Evolutionary conservation across 352 stramenopile species (phyloP).

Genomic region (Pythium rishiriense): DNA sequence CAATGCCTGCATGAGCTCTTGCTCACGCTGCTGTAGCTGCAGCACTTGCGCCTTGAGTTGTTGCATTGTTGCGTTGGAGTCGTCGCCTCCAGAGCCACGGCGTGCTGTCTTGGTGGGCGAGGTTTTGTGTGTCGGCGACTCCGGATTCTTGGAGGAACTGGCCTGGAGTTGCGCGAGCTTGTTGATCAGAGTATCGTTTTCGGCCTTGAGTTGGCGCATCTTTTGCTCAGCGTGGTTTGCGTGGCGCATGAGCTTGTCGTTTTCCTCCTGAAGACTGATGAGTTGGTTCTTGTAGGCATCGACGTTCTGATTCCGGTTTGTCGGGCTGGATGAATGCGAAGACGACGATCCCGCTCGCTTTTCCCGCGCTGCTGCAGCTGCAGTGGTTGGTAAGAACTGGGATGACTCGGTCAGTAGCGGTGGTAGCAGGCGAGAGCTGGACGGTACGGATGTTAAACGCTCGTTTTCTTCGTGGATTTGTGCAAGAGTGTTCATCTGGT

Average conservation of each 20-base stretch:
- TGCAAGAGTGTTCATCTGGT: conserved; percentile 8
- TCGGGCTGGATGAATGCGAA: conserved; percentile 24
- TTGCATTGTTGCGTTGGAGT: conserved; percentile 15
- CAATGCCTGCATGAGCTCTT: conserved; percentile 83
- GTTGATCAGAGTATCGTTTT: conserved; percentile 50
- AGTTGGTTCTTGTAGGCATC: conserved; percentile 56
- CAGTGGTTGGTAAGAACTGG: conserved; percentile 22
- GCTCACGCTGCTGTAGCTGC: conserved; percentile 73
- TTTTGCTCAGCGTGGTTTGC: conserved; percentile 30
- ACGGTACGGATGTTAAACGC: conserved; percentile 20
- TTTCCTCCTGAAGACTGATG: conserved; percentile 59
- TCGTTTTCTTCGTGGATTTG: conserved; percentile 19
- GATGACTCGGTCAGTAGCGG: conserved; percentile 25
- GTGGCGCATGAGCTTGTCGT: conserved; percentile 47
- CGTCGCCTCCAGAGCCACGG: not conserved
- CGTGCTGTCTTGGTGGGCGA: conserved; percentile 17
- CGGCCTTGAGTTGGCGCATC: conserved; percentile 38
- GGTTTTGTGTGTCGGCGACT: conserved; percentile 24
- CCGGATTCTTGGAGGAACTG: not conserved
- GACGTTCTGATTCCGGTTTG: conserved; percentile 16
- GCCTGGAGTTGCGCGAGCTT: conserved; percentile 21
- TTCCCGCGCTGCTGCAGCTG: conserved; percentile 1
- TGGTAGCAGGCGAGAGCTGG: conserved; percentile 35
- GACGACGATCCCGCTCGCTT: conserved; percentile 7
- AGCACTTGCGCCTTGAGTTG: conserved; percentile 59